Evolutionary conservation across 306 rosid species (phyloP), one percentile per base, ranked within the genome.

Genomic region (Senna tora): DNA sequence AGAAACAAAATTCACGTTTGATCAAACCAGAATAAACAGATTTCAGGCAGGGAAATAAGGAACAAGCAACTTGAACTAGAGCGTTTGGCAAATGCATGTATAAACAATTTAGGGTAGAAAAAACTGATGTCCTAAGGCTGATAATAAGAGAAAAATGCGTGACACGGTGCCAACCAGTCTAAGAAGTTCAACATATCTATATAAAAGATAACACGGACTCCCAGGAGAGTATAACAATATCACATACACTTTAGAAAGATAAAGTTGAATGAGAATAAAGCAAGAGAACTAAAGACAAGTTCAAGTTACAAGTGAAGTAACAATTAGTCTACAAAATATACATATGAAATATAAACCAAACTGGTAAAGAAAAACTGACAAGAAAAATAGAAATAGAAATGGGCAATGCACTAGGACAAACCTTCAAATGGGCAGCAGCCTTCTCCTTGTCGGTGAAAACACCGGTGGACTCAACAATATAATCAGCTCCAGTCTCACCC

Each of bases 381-480:
- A 14, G 0, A 19, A 6, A 53, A 19, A n/a, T 5, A 8, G 33
- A 20, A 3, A 22, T 2, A 15, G 2, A 5, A 39, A 62, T 8
- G 8, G 32, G 15, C 5, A 12, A 21, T 1, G 34, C 5, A 28
- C 38, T 46, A 58, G 42, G 5, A 36, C 67, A 56, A 56, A 85
- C 93, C 93, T 88, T 88, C 84, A 83, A 79, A 76, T 83, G 93
- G 12, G 90, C 90, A 36, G 88, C 84, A 16, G 87, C 88, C 75
- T 83, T 85, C 3, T 85, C 85, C 81, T 81, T 77, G 58, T 88
- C 87, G 0, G 90, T 83, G 81, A 84, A 82, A 51, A 81, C 88
- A 25, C 90, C 90, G 6, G 88, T 83, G 2, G 93, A 84, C 81
- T 88, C 93, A 1, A 88, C 87, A 36, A 88, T 36, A 41, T 46